Percentiles rank a stretch among this genome's conserved stretches.
phyloP scores from a whole-genome alignment of 106 monocot genomes.

The Apostasia shenzhenica region DNA sequence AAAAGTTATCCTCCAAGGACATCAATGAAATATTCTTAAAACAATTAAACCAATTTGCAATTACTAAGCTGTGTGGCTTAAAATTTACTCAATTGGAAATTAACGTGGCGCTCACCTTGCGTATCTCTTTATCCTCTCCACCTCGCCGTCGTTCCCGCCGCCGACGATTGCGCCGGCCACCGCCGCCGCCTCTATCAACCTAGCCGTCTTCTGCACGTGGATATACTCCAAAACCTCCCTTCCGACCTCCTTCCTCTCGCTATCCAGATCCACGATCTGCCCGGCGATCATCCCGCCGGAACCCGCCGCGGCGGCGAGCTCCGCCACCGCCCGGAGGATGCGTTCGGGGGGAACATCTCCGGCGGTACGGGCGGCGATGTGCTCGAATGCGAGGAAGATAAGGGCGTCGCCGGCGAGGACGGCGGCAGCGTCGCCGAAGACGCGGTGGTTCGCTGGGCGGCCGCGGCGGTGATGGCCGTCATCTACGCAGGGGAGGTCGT shows the following conservation, averaged over 20 bases:
- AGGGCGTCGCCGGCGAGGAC: slow-evolving; percentile 43
- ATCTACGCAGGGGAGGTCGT: slow-evolving; percentile 47
- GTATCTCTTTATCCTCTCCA: slow-evolving; percentile 37
- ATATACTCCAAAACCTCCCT: slow-evolving; percentile 32
- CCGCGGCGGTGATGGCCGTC: slow-evolving; percentile 34
- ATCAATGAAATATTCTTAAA: too few relatives aligned
- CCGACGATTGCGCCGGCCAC: slow-evolving; percentile 51
- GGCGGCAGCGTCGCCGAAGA: slow-evolving; percentile 28
- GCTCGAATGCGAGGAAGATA: slow-evolving; percentile 21
- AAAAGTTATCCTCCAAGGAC: too few relatives aligned
- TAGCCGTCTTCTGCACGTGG: slow-evolving; percentile 53
- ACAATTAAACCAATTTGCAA: too few relatives aligned
- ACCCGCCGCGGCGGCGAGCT: slow-evolving; percentile 19
- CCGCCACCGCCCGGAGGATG: slow-evolving; percentile 13
- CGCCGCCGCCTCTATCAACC: slow-evolving; percentile 49
- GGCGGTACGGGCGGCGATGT: neutral
- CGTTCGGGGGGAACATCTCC: slow-evolving; percentile 2
- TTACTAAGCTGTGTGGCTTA: too few relatives aligned
- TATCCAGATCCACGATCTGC: slow-evolving; percentile 27
- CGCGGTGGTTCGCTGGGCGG: slow-evolving; percentile 21
- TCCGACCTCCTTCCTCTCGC: slow-evolving; percentile 1
- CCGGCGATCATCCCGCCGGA: slow-evolving; percentile 28
- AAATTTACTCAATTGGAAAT: too few relatives aligned
- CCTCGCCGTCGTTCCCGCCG: slow-evolving; percentile 31
- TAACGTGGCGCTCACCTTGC: slow-evolving; percentile 11